Percentiles rank a stretch among this genome's conserved stretches.
Conservation (phyloP, 169 alveolate species). For the Ichthyophthirius multifiliis region DNA sequence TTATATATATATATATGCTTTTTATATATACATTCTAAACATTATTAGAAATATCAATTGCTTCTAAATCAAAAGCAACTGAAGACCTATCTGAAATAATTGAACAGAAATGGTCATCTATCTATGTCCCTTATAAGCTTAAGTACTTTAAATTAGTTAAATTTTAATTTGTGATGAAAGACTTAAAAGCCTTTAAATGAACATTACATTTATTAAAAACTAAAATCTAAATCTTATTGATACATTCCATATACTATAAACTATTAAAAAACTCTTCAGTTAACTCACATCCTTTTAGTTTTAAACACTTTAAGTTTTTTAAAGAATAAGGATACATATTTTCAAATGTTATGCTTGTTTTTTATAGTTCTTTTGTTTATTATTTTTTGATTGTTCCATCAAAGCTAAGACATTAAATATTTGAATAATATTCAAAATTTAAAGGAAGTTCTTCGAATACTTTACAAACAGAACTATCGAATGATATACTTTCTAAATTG, state of each 20-base stretch:
- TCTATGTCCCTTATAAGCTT: neutral
- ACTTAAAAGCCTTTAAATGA: neutral
- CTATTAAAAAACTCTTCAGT: neutral
- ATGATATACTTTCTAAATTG: neutral
- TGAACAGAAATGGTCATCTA: neutral
- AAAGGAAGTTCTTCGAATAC: neutral
- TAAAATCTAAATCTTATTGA: neutral
- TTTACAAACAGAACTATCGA: neutral
- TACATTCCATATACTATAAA: neutral
- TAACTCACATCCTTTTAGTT: neutral
- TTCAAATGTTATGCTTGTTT: neutral
- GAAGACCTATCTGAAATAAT: neutral
- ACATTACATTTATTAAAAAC: neutral
- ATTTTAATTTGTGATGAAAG: neutral
- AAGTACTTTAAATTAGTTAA: neutral
- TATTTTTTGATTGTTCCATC: neutral
- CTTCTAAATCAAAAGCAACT: neutral
- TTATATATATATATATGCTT: no score
- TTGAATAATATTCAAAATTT: neutral
- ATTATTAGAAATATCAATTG: neutral
- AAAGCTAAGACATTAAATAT: neutral
- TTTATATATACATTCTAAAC: no score
- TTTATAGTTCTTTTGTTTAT: neutral
- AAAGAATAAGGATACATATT: constrained; percentile 3
- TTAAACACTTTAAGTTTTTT: neutral